Conservation (phyloP, 805 yeast genomes). For the Yarrowia sp. region DNA sequence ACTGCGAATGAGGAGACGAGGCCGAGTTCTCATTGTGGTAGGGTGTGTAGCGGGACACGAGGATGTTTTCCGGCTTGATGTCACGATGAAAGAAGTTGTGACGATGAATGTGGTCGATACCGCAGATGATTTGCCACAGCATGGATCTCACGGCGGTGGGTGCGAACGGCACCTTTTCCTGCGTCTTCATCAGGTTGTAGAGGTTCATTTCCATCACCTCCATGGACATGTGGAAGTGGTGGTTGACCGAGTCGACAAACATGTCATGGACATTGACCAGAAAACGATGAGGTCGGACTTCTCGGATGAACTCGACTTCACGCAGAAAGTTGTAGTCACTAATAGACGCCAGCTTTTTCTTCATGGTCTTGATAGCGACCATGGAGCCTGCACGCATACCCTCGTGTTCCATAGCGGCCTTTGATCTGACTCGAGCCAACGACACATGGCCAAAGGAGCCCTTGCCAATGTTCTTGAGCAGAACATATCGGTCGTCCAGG, state of each 20-base stretch:
- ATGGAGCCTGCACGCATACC: neutral
- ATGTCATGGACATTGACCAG: constrained; percentile 75
- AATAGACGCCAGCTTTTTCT: constrained; percentile 50
- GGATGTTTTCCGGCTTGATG: constrained; percentile 88
- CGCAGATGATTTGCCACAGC: constrained; percentile 67
- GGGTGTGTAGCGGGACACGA: constrained; percentile 50
- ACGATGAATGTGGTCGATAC: constrained; percentile 76
- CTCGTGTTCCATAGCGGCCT: neutral
- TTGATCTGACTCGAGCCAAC: constrained; percentile 28
- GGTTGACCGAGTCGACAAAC: constrained; percentile 62
- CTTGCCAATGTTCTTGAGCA: constrained; percentile 34
- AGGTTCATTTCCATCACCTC: constrained; percentile 83
- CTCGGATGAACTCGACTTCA: constrained; percentile 40
- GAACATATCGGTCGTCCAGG: constrained; percentile 22
- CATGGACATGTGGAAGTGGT: constrained; percentile 76
- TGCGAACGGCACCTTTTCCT: constrained; percentile 55
- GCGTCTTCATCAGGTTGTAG: constrained; percentile 67
- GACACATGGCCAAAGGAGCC: constrained; percentile 35
- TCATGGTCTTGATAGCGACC: constrained; percentile 85
- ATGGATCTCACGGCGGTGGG: constrained; percentile 49
- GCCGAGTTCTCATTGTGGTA: neutral
- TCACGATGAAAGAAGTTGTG: constrained; percentile 79
- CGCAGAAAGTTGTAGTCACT: constrained; percentile 51
- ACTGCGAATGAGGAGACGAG: constrained; percentile 31
- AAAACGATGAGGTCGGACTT: constrained; percentile 68